Conservation (phyloP, 306 rosid genomes). For the Acacia confusa region DNA sequence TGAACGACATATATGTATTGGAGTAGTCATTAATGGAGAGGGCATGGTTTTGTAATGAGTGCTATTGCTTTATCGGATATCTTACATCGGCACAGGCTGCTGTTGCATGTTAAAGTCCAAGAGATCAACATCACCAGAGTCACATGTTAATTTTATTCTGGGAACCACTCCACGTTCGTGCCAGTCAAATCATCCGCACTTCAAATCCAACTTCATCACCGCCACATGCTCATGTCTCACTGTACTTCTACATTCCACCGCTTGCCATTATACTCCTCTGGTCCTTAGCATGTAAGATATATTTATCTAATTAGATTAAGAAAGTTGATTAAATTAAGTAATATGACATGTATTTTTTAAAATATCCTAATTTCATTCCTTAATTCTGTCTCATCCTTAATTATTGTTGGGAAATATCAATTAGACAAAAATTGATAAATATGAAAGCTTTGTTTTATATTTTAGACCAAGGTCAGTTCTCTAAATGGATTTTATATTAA, state of each 20-base stretch:
- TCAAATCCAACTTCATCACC: constrained; percentile 1
- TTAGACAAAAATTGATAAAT: too few species aligned
- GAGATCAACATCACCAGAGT: constrained; percentile 30
- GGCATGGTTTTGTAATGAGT: constrained; percentile 7
- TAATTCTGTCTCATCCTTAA: too few species aligned
- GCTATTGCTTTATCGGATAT: constrained; percentile 35
- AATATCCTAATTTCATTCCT: fast-evolving
- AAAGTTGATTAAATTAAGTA: too few species aligned
- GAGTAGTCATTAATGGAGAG: constrained; percentile 7
- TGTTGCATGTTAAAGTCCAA: constrained; percentile 32
- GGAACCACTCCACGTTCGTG: constrained; percentile 48
- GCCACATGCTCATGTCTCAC: constrained; percentile 31
- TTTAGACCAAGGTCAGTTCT: too few species aligned
- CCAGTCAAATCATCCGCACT: background rate
- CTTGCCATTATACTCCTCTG: background rate
- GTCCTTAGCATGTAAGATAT: too few species aligned
- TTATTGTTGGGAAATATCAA: too few species aligned
- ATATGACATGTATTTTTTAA: too few species aligned
- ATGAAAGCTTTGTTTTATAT: too few species aligned
- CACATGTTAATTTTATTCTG: constrained; percentile 30
- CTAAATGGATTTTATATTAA: too few species aligned
- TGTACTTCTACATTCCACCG: background rate
- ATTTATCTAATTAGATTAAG: too few species aligned
- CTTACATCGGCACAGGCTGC: constrained; percentile 16
- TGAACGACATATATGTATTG: background rate